Evolutionary conservation across 768 basidiomycete species (phyloP), one percentile per base, ranked within the genome.

Genomic region (Termitomyces sp.): DNA sequence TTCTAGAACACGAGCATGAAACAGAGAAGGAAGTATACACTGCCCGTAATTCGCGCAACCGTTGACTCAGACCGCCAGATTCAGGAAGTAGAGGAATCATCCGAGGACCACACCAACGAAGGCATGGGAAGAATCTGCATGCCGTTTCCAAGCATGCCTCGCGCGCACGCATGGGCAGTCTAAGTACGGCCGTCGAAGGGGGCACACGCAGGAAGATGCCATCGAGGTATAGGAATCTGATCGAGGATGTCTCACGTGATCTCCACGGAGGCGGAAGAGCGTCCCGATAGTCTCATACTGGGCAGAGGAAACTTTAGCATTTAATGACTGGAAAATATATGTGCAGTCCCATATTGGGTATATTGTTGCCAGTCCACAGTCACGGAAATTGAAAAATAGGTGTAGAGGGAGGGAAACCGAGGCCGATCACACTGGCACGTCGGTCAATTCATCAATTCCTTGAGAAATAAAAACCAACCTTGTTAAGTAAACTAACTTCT

Each of bases 211-310:
- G 1, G 49, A 37, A 37, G 15, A 51, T 34, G 24, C 31, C 44
- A 34, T 47, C 16, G 33, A 13, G 49, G 41, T n/a, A 20, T 45
- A 16, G 16, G 34, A 51, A 54, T 44, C 47, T 54, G 53, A 6
- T 46, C 48, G 29, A 55, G 39, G 24, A 55, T 36, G 36, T 60
- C 42, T 12, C 60, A 61, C 53, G 53, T 61, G 56, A 57, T 46
- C 29, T 37, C 12, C 33, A 50, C 24, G 48, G 33, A 48, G 20
- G n/a, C n/a, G n/a, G 48, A 54, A 54, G 33, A 31, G 13, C 24
- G 50, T 5, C 33, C 22, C n/a, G 33, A 22, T 15, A 26, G 33
- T 45, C 28, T 51, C 49, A 51, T 29, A 2, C 20, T 28, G 39
- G 22, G 5, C 29, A 33, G 22, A 42, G 39, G 29, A 31, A 50